A percentile compares a stretch with the other conserved stretches of the same genome.
Evolutionary conservation across 2,329 filamentous ascomycete genomes (phyloP).

Genomic region (Colletotrichum tropicicola): DNA sequence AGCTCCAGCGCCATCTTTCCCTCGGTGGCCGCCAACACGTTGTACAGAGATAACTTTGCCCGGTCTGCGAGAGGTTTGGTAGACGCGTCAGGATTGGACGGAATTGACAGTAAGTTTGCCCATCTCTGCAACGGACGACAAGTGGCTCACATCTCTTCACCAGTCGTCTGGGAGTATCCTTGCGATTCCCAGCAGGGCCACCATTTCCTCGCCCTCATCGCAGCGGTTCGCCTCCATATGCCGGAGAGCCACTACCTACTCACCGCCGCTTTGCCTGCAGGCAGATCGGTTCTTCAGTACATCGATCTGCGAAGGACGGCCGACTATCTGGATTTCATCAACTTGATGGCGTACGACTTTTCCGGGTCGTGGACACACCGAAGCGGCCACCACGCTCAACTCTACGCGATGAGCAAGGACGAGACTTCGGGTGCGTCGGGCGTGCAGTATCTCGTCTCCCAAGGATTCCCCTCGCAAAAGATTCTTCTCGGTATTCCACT

Average conservation of each 20-base stretch:
- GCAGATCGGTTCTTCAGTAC: slow-evolving; percentile 70
- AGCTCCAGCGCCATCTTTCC: slow-evolving; percentile 73
- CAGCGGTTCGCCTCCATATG: slow-evolving; percentile 72
- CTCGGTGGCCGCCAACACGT: slow-evolving; percentile 68
- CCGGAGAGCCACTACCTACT: slow-evolving; percentile 74
- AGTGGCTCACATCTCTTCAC: slow-evolving; percentile 16
- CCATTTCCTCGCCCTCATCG: slow-evolving; percentile 76
- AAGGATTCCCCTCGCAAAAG: slow-evolving; percentile 75
- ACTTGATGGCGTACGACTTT: slow-evolving; percentile 85
- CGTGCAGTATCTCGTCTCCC: slow-evolving; percentile 70
- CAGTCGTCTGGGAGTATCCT: slow-evolving; percentile 86
- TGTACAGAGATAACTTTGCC: slow-evolving; percentile 74
- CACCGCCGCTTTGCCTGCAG: slow-evolving; percentile 77
- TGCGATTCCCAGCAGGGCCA: slow-evolving; percentile 70
- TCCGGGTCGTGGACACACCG: slow-evolving; percentile 74
- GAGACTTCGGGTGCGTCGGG: slow-evolving; percentile 73
- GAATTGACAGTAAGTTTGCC: slow-evolving; percentile 71
- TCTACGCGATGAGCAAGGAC: slow-evolving; percentile 69
- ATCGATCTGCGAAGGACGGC: slow-evolving; percentile 73
- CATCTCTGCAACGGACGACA: neutral
- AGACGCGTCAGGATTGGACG: slow-evolving; percentile 69
- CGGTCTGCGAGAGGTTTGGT: slow-evolving; percentile 73
- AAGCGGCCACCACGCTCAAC: slow-evolving; percentile 79
- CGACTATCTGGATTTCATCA: slow-evolving; percentile 77
- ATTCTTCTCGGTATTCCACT: slow-evolving; percentile 80